phyloP scores from a whole-genome alignment of 2,329 filamentous ascomycete species.

The Paecilomyces sp. region DNA sequence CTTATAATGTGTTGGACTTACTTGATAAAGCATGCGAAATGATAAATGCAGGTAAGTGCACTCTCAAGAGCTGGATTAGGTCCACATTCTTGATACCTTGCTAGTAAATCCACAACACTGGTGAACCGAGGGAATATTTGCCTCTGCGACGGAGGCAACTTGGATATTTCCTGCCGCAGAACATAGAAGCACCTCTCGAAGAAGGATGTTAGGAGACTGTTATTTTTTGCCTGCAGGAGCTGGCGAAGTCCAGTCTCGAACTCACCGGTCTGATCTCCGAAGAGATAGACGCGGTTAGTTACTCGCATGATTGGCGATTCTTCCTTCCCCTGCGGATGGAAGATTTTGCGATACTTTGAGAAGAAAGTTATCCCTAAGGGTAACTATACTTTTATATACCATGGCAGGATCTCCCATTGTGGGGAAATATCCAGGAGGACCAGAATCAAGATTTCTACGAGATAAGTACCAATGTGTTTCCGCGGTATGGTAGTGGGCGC shows the following conservation, averaged over 20 bases:
- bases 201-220: conserved; percentile 35
- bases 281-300: conserved; percentile 34
- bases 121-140: conserved; percentile 33
- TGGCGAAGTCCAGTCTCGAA: conserved; percentile 35
- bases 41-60: conserved; percentile 36
- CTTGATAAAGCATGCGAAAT: conserved; percentile 38
- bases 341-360: not conserved
- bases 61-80: conserved; percentile 36
- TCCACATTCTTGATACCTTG: conserved; percentile 22
- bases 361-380: not conserved
- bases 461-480: not conserved
- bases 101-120: conserved; percentile 30
- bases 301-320: conserved; percentile 16
- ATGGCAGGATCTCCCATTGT: not conserved
- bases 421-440: not conserved
- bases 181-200: conserved; percentile 37
- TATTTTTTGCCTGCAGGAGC: conserved; percentile 34
- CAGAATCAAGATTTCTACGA: not conserved
- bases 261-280: conserved; percentile 41
- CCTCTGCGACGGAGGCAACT: conserved; percentile 26
- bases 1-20: conserved; percentile 17
- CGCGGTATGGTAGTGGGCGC: not conserved
- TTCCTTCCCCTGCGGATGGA: not conserved
- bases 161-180: conserved; percentile 32
- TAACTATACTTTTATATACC: not conserved